Conservation (phyloP, 2,329 filamentous ascomycete genomes). For the Colletotrichum godetiae region DNA sequence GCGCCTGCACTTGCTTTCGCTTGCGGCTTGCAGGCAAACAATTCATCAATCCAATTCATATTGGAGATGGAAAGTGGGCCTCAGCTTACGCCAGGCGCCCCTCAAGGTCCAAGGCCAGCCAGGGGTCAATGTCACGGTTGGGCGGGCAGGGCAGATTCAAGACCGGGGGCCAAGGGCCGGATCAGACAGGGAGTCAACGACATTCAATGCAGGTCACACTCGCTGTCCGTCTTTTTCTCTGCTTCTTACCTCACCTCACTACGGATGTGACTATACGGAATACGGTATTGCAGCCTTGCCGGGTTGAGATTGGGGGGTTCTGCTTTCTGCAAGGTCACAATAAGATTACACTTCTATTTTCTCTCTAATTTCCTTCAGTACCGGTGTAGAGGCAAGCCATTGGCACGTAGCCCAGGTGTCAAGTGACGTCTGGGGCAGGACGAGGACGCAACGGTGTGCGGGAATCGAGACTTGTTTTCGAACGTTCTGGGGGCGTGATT, state of each 20-base stretch:
- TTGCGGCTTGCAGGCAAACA: background rate
- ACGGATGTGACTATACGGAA: too few species aligned
- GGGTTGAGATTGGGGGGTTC: background rate
- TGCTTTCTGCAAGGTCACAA: background rate
- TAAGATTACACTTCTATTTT: constrained; percentile 28
- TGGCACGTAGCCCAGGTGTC: constrained; percentile 10
- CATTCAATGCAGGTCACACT: background rate
- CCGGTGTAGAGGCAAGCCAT: constrained; percentile 3
- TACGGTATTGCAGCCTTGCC: background rate
- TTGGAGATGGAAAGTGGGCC: background rate
- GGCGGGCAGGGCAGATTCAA: background rate
- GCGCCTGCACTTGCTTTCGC: background rate
- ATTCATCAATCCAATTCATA: constrained; percentile 1
- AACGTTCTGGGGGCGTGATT: background rate
- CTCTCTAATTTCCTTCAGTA: constrained; percentile 3
- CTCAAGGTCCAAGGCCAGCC: background rate
- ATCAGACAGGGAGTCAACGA: background rate
- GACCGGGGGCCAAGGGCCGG: background rate
- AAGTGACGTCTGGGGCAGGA: constrained; percentile 19
- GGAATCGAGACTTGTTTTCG: constrained; percentile 4
- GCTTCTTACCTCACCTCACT: background rate
- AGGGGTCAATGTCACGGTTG: background rate
- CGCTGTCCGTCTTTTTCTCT: background rate
- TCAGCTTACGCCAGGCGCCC: background rate
- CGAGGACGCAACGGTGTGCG: constrained; percentile 8